Conservation (phyloP, 805 yeast genomes). For the Lipomyces sp. region DNA sequence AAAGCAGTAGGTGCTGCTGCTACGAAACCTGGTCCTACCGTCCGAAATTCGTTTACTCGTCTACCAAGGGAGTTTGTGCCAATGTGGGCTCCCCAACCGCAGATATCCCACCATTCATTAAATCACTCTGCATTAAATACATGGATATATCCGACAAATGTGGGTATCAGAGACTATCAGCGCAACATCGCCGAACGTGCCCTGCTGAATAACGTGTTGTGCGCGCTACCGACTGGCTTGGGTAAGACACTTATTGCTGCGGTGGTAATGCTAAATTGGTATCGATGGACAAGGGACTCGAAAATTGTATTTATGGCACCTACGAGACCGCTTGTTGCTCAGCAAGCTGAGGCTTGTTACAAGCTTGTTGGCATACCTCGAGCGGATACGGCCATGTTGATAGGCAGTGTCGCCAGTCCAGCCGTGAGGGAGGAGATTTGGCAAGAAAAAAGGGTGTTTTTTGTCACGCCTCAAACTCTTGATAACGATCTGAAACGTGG, state of each 20-base stretch:
- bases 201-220: constrained; percentile 71
- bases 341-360: constrained; percentile 91
- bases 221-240: constrained; percentile 95
- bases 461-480: constrained; percentile 95
- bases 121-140: constrained; percentile 49
- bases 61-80: constrained; percentile 21
- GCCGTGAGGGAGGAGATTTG: constrained; percentile 76
- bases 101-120: constrained; percentile 50
- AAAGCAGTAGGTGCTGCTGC: constrained; percentile 3
- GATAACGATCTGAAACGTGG: constrained; percentile 86
- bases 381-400: constrained; percentile 74
- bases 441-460: constrained; percentile 76
- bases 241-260: constrained; percentile 97
- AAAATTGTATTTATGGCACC: constrained; percentile 96
- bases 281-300: constrained; percentile 78
- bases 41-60: constrained; percentile 9
- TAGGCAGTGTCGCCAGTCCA: constrained; percentile 57
- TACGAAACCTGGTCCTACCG: not conserved
- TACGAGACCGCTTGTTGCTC: constrained; percentile 93
- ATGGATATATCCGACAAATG: constrained; percentile 84
- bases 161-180: constrained; percentile 86
- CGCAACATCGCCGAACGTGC: constrained; percentile 75
- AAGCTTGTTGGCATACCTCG: constrained; percentile 83
- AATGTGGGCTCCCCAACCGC: constrained; percentile 14
- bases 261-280: constrained; percentile 87